Evolutionary conservation across 805 yeast genomes (phyloP).

Genomic region (Huiozyma sinensis): DNA sequence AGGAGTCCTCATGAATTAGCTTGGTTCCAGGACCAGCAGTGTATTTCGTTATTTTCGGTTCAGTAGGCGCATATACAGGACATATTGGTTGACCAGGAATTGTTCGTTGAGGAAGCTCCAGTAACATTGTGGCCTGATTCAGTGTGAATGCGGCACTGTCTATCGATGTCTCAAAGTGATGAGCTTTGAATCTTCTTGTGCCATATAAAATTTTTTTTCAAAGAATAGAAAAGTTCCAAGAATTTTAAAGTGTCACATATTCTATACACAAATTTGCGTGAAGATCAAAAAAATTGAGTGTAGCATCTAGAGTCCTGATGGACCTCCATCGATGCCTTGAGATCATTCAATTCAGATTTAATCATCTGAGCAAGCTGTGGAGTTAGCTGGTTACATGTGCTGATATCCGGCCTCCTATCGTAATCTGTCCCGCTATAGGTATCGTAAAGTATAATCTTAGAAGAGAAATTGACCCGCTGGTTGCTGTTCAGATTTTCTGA

Average conservation of each 20-base stretch:
- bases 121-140: too few relatives aligned
- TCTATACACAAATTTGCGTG: too few relatives aligned
- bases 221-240: too few relatives aligned
- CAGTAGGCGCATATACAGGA: constrained; percentile 36
- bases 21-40: constrained; percentile 58
- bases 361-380: constrained; percentile 80
- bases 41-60: constrained; percentile 27
- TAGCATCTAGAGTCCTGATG: constrained; percentile 70
- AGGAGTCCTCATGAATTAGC: constrained; percentile 34
- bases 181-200: too few relatives aligned
- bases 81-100: constrained; percentile 78
- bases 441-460: constrained; percentile 73
- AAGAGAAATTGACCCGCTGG: constrained; percentile 43
- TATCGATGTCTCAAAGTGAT: too few relatives aligned
- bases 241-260: neutral
- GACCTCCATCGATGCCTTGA: constrained; percentile 73
- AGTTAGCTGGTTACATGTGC: constrained; percentile 85
- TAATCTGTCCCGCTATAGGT: constrained; percentile 77
- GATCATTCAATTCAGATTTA: constrained; percentile 69
- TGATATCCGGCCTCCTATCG: constrained; percentile 86
- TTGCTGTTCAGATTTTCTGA: neutral
- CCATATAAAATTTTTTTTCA: too few relatives aligned
- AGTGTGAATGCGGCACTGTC: too few relatives aligned
- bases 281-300: constrained; percentile 63
- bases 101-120: constrained; percentile 34